Percentiles rank a stretch among this genome's conserved stretches.
Evolutionary conservation across 2,329 filamentous ascomycete genomes (phyloP).

Genomic region (Bipolaris cookei): DNA sequence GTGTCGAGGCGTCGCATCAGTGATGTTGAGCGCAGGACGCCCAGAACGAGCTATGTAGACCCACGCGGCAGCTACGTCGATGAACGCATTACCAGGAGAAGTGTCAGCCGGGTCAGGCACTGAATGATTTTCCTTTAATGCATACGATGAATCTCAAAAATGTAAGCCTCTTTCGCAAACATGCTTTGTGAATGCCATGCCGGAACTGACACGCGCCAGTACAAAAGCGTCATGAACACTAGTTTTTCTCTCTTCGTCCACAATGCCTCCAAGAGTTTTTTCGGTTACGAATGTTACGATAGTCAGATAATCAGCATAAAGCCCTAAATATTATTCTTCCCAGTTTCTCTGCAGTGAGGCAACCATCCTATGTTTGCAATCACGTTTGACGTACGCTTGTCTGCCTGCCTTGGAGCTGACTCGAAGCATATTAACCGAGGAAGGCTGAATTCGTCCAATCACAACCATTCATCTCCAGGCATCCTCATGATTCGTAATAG

Average conservation of each 20-base stretch:
- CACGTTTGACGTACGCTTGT: not conserved
- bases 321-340: not conserved
- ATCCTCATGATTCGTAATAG: not conserved
- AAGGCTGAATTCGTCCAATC: too few relatives aligned
- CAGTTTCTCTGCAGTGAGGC: not conserved
- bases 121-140: not conserved
- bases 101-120: constrained; percentile 38
- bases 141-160: not conserved
- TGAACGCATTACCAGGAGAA: constrained; percentile 35
- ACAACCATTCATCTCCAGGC: too few relatives aligned
- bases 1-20: constrained; percentile 35
- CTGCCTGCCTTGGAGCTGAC: too few relatives aligned
- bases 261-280: not conserved
- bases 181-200: too few relatives aligned
- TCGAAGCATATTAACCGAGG: too few relatives aligned
- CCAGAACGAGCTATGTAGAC: constrained; percentile 36
- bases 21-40: constrained; percentile 34
- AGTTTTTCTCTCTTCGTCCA: too few relatives aligned
- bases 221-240: not conserved
- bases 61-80: constrained; percentile 33
- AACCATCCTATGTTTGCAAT: not conserved
- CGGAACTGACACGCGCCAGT: not conserved
- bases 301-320: not conserved
- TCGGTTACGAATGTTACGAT: not conserved
- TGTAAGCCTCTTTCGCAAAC: not conserved